Evolutionary conservation across 2,329 filamentous ascomycete genomes (phyloP).

Genomic region (Eutypella sp.): DNA sequence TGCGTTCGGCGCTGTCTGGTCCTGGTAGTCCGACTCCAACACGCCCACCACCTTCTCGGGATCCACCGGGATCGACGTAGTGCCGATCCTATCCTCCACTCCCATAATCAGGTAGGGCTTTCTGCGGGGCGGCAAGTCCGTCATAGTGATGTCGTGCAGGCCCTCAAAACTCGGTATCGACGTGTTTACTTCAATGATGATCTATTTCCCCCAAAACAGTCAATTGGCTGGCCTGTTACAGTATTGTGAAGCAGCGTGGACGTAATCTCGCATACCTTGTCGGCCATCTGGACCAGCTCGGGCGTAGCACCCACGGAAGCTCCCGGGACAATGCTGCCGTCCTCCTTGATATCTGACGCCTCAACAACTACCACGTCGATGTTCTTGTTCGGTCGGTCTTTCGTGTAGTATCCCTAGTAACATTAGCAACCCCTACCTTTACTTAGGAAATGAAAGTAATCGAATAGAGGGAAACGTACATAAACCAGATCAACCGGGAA

Average conservation of each 20-base stretch:
- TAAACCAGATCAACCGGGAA: constrained; percentile 85
- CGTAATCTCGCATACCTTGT: constrained; percentile 57
- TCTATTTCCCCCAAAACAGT: constrained; percentile 36
- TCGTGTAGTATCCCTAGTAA: constrained; percentile 70
- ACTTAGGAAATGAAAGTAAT: constrained; percentile 5
- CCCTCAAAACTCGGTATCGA: constrained; percentile 79
- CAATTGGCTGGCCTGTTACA: no score
- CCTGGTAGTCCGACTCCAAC: constrained; percentile 79
- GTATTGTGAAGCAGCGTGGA: neutral
- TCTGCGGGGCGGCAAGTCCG: constrained; percentile 72
- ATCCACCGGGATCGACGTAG: constrained; percentile 76
- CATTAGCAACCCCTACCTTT: constrained; percentile 10
- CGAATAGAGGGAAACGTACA: constrained; percentile 29
- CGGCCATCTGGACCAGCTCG: constrained; percentile 83
- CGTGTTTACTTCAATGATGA: constrained; percentile 92
- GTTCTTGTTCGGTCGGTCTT: constrained; percentile 67
- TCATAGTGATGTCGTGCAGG: constrained; percentile 86
- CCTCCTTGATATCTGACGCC: constrained; percentile 80
- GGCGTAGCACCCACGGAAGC: constrained; percentile 81
- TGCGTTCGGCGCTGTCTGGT: constrained; percentile 68
- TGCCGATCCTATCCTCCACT: constrained; percentile 82
- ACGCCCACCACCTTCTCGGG: constrained; percentile 80
- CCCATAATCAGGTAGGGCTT: constrained; percentile 84
- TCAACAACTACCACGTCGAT: constrained; percentile 83
- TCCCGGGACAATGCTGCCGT: constrained; percentile 83